A percentile compares a stretch with the other conserved stretches of the same genome.
phyloP scores from a whole-genome alignment of 139 green algal species.

The Tetraselmis chui region DNA sequence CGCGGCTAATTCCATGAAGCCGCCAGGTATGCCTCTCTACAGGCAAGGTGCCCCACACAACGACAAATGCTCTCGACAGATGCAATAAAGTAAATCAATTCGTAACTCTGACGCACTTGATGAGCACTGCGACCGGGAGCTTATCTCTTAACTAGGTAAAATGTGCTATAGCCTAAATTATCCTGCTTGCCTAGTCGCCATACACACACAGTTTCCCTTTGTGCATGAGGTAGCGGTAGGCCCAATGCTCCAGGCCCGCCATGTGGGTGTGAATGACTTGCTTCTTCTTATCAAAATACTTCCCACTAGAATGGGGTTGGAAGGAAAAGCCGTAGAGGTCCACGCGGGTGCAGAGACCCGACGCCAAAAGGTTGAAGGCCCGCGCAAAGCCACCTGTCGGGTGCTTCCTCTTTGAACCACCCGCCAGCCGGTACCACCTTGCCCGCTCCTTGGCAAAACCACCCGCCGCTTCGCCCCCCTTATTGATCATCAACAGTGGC shows the following conservation, averaged over 20 bases:
- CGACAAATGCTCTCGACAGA: no score
- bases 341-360: conserved; percentile 5
- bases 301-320: background rate
- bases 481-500: background rate
- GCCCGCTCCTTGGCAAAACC: background rate
- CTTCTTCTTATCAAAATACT: conserved; percentile 9
- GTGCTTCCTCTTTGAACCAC: background rate
- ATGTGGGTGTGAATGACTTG: background rate
- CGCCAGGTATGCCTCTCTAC: no score
- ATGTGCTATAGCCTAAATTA: no score
- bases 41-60: no score
- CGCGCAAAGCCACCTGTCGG: conserved; percentile 4
- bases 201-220: conserved; percentile 15
- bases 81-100: no score
- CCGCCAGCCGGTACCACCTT: background rate
- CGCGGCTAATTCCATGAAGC: no score
- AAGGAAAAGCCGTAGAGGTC: conserved; percentile 11
- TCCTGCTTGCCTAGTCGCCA: conserved; percentile 9
- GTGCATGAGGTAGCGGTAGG: conserved; percentile 6
- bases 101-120: no score
- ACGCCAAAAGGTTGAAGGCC: conserved; percentile 6
- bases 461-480: background rate
- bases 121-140: no score
- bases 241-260: conserved; percentile 8
- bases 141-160: no score